These are phyloP conservation scores for Trypanosoma vivax DNA, from an alignment of 208 protist genomes.

Conservation along the genomic window DNA sequence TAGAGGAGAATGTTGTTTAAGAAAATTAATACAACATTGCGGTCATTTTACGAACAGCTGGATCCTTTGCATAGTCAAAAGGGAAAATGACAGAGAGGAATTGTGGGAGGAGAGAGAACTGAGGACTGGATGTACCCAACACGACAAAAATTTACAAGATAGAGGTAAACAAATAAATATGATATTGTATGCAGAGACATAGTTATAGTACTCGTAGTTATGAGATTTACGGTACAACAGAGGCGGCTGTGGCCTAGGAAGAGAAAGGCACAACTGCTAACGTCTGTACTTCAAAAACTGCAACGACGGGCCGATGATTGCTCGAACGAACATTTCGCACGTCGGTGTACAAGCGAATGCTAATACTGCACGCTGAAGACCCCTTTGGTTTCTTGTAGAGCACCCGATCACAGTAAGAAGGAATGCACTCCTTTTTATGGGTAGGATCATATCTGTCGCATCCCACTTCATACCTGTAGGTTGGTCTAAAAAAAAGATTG, in stretches of 20 bases:
- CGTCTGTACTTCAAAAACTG: slow-evolving; percentile 76
- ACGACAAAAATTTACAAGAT: too few species aligned
- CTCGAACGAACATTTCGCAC: slow-evolving; percentile 71
- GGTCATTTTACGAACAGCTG: too few species aligned
- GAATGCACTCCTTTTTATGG: slow-evolving; percentile 63
- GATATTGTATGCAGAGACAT: too few species aligned
- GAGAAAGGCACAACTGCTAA: too few species aligned
- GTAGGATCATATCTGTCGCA: slow-evolving; percentile 55
- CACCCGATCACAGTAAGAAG: slow-evolving; percentile 84
- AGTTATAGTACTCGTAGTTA: too few species aligned
- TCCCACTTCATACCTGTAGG: slow-evolving; percentile 89
- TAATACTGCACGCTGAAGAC: slow-evolving; percentile 28
- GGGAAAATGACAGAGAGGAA: too few species aligned
- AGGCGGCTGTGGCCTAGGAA: slow-evolving; percentile 35
- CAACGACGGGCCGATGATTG: slow-evolving; percentile 82
- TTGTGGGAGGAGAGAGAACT: too few species aligned
- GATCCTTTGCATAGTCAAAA: too few species aligned
- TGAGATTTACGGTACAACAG: background rate
- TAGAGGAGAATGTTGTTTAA: too few species aligned
- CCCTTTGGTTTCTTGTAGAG: slow-evolving; percentile 46
- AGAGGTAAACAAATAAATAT: too few species aligned
- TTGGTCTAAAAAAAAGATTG: slow-evolving; percentile 83
- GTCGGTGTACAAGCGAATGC: slow-evolving; percentile 72
- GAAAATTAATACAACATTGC: too few species aligned
- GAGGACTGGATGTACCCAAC: too few species aligned